These are phyloP conservation scores for Quercus glauca DNA, from an alignment of 306 rosid genomes.

Conservation along the genomic window DNA sequence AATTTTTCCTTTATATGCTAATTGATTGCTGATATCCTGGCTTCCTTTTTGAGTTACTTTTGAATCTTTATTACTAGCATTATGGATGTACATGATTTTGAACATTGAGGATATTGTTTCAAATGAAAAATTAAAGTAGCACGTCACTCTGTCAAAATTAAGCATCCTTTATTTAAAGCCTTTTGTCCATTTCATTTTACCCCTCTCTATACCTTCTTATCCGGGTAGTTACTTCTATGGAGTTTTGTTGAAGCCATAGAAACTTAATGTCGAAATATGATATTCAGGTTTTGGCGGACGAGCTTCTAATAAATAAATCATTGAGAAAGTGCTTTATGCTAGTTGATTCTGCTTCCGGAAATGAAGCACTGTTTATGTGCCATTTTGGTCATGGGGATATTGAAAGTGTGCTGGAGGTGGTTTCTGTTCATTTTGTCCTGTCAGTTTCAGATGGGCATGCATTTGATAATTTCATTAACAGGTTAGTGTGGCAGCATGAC, in stretches of 20 bases:
- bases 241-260: slow-evolving; percentile 14
- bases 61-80: background rate
- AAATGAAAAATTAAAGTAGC: background rate
- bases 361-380: slow-evolving; percentile 34
- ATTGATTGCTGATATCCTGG: background rate
- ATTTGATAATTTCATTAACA: slow-evolving; percentile 47
- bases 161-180: background rate
- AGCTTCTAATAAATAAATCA: slow-evolving; percentile 49
- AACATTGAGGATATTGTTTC: background rate
- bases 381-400: slow-evolving; percentile 34
- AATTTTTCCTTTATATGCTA: background rate
- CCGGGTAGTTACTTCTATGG: background rate
- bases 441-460: slow-evolving; percentile 52
- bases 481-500: slow-evolving; percentile 35
- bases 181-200: background rate
- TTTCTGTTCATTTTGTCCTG: slow-evolving; percentile 58
- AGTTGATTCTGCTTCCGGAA: slow-evolving; percentile 44
- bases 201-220: background rate
- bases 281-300: slow-evolving; percentile 81
- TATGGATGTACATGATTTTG: background rate
- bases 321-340: slow-evolving; percentile 55
- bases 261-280: slow-evolving; percentile 34
- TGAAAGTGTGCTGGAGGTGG: slow-evolving; percentile 64
- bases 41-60: background rate
- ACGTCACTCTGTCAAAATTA: background rate